phyloP scores from a whole-genome alignment of 805 yeast species.

The Schizosaccharomyces osmophilus region DNA sequence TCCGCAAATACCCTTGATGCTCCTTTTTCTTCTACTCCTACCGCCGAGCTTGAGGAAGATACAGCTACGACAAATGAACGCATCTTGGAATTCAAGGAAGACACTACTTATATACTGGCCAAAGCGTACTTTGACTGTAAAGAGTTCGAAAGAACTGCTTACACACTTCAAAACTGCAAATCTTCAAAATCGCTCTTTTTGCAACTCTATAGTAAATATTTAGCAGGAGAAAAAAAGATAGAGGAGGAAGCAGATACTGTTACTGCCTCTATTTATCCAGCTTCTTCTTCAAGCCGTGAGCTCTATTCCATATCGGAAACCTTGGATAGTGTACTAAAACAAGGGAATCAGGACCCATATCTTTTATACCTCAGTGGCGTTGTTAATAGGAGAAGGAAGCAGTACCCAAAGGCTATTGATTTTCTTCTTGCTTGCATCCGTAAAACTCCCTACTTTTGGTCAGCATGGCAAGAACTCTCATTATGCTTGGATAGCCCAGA shows the following conservation, averaged over 20 bases:
- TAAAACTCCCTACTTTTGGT: conserved; percentile 71
- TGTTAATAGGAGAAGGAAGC: conserved; percentile 35
- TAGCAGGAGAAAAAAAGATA: conserved; percentile 51
- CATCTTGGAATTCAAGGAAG: conserved; percentile 13
- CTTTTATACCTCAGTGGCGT: conserved; percentile 52
- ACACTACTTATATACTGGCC: conserved; percentile 32
- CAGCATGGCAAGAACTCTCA: conserved; percentile 71
- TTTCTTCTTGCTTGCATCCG: conserved; percentile 35
- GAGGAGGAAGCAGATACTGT: conserved; percentile 54
- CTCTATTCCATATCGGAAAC: conserved; percentile 18
- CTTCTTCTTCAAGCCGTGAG: conserved; percentile 13
- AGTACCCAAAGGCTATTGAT: conserved; percentile 34
- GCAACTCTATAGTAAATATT: conserved; percentile 38
- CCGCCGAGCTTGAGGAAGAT: not conserved
- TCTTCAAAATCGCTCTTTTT: conserved; percentile 35
- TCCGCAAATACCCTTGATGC: conserved; percentile 4
- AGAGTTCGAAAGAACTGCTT: conserved; percentile 61
- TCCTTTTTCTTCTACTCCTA: conserved; percentile 1
- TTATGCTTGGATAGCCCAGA: conserved; percentile 26
- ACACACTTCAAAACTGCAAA: conserved; percentile 26
- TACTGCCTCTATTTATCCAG: conserved; percentile 16
- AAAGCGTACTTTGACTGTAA: conserved; percentile 52
- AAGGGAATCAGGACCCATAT: conserved; percentile 25
- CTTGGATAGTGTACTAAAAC: conserved; percentile 10
- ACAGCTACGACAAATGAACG: conserved; percentile 2